A percentile compares a stretch with the other conserved stretches of the same genome.
These are phyloP conservation scores for Sclerospora graminicola DNA, from an alignment of 352 stramenopile species.

Conservation along the genomic window DNA sequence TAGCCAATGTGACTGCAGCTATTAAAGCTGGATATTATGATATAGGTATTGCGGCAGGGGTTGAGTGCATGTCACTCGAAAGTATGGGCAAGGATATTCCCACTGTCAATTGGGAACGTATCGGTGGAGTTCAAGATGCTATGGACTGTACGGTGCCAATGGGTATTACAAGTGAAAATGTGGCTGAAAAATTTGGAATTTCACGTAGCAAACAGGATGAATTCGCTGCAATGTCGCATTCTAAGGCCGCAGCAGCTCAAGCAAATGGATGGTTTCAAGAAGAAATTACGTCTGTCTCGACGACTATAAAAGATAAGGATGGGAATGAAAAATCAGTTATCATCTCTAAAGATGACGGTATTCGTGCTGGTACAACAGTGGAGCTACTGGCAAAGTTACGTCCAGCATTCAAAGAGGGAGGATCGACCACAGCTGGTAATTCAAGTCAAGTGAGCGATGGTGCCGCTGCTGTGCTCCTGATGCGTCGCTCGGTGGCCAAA, in stretches of 20 bases:
- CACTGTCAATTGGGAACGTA: constrained; percentile 49
- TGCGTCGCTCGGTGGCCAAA: constrained; percentile 73
- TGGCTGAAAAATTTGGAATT: constrained; percentile 70
- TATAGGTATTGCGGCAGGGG: constrained; percentile 73
- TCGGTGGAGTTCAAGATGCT: constrained; percentile 45
- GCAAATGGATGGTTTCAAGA: constrained; percentile 77
- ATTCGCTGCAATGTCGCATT: constrained; percentile 65
- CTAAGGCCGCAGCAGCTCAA: constrained; percentile 61
- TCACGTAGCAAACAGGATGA: constrained; percentile 68
- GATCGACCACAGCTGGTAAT: constrained; percentile 74
- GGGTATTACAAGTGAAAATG: constrained; percentile 83
- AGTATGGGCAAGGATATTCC: constrained; percentile 38
- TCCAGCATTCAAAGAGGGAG: constrained; percentile 71
- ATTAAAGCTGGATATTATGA: constrained; percentile 85
- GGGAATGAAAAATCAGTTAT: constrained; percentile 67
- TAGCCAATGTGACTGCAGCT: constrained; percentile 54
- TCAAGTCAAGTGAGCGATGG: constrained; percentile 86
- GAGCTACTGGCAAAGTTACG: constrained; percentile 65
- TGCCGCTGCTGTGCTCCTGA: constrained; percentile 80
- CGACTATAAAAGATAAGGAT: constrained; percentile 63
- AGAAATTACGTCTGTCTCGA: constrained; percentile 84
- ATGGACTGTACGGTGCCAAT: constrained; percentile 82
- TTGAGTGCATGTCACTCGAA: constrained; percentile 82
- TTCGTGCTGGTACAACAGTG: constrained; percentile 51
- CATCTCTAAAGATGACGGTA: constrained; percentile 66